Evolutionary conservation across 371 early-diverging fungal genomes (phyloP).

Genomic region (Zopfochytrium polystomum): DNA sequence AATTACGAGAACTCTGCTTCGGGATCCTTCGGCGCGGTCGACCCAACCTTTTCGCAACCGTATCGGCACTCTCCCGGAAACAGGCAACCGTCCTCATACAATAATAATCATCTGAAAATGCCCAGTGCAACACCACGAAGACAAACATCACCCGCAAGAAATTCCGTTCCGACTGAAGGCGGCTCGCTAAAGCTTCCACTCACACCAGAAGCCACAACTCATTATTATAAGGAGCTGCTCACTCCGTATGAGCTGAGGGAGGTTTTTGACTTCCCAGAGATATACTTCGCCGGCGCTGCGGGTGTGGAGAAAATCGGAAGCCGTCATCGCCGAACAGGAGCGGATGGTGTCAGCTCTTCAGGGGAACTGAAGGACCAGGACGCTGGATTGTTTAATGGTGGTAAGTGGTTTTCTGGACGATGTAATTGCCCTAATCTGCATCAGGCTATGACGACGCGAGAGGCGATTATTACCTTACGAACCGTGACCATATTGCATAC

Average conservation of each 20-base stretch:
- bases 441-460: constrained; percentile 87
- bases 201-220: constrained; percentile 38
- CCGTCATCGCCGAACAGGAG: constrained; percentile 34
- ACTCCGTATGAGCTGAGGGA: constrained; percentile 80
- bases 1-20: neutral
- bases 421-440: no score
- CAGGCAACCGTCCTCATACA: no score
- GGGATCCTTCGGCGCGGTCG: neutral
- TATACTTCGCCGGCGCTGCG: constrained; percentile 79
- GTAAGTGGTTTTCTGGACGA: no score
- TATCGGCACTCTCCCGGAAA: no score
- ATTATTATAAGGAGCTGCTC: constrained; percentile 48
- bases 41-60: no score
- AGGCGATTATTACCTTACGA: constrained; percentile 86
- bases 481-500: constrained; percentile 85
- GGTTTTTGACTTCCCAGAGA: constrained; percentile 70
- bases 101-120: no score
- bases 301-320: constrained; percentile 46
- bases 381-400: constrained; percentile 52
- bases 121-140: no score
- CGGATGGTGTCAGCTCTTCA: constrained; percentile 18
- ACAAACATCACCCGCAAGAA: no score
- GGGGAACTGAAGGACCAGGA: neutral
- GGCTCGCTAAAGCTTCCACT: constrained; percentile 34
- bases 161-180: constrained; percentile 11